Evolutionary conservation across 306 rosid genomes (phyloP), one percentile per base, ranked within the genome.

Genomic region (Parietaria judaica): DNA sequence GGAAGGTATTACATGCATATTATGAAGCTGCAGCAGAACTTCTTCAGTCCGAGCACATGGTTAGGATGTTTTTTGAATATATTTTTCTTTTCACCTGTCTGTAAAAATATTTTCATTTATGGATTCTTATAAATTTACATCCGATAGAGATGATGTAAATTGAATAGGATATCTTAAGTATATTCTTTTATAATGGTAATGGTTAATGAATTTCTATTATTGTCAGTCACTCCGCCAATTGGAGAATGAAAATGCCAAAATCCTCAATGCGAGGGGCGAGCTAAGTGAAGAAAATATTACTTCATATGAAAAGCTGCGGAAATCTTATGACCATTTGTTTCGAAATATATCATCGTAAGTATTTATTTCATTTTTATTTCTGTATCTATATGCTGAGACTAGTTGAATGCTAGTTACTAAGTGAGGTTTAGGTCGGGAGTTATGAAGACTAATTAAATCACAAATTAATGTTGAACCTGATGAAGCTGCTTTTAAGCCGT

Each of bases 171-270:
- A 11, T 16, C 36, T 9, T 43, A 23, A 23, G 31, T 23, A 23
- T 23, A 23, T 23, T 23, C 31, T 23, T 23, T 23, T 23, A 23
- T 23, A 23, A 23, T 23, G 31, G 31, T 23, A 23, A 23, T 23
- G 31, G 31, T 41, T 41, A 41, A 41, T 41, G 45, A 0, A 8
- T 41, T 41, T 41, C 31, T 23, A 23, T 55, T 61, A 41, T 36
- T 71, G 74, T 50, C 72, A 94, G 99, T 84, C 95, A 56, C 97
- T 94, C 74, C 86, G 94, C 67, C 83, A 81, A 71, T 79, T 94
- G 99, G 99, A 94, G 78, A 81, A 77, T 76, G 99, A 94, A 69
- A 94, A 94, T 76, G 87, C 99, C 10, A 94, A 89, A 81, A 84
- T 88, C 74, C 78, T 94, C 61, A 88, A 84, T 74, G 99, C 99